Evolutionary conservation across 208 protist species (phyloP), one percentile per base, ranked within the genome.

Genomic region (Trichomonas vaginalis): DNA sequence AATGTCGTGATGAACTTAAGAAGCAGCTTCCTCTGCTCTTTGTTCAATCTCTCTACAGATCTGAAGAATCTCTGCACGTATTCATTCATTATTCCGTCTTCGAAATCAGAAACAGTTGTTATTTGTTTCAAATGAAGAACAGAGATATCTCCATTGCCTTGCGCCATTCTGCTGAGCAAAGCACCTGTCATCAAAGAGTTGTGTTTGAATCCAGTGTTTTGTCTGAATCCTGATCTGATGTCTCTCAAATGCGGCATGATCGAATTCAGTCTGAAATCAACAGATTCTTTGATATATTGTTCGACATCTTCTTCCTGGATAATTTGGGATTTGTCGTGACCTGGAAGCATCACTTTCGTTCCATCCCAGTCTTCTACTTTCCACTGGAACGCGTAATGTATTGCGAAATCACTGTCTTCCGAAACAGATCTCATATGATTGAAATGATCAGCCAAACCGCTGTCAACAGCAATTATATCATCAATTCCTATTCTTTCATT

Each of bases 1-100:
- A 92, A 47, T n/a, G 86, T 92, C 17, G 86, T 92, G 51, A 92
- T 92, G n/a, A 92, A 92, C 27, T 92, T 92, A 39, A 92, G 35
- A 0, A 92, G 39, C 0, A 92, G 32, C 27, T 92, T 92, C 45
- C 12, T 51, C n/a, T 92, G 45, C 15, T 92, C 86, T 9, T 92
- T 27, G 32, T 92, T 92, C 6, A 92, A 47, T 39, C 45, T 92
- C 27, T 35, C 23, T 12, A 92, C 86, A 51, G 86, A 42, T n/a
- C 37, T 92, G 14, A 42, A 92, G 45, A 92, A 92, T 27, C 86
- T 48, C n/a, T 51, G 23, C 8, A 92, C 46, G 45, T 39, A 56
- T n/a, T 42, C 10, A 15, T 92, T 92, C 27, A 39, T 48, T 4
- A 42, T 92, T 51, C 86, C 86, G 17, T 92, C 86, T 39, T 23